Base-by-base conservation (phyloP, 345 rosid genomes). In the Theobroma cacao region DNA sequence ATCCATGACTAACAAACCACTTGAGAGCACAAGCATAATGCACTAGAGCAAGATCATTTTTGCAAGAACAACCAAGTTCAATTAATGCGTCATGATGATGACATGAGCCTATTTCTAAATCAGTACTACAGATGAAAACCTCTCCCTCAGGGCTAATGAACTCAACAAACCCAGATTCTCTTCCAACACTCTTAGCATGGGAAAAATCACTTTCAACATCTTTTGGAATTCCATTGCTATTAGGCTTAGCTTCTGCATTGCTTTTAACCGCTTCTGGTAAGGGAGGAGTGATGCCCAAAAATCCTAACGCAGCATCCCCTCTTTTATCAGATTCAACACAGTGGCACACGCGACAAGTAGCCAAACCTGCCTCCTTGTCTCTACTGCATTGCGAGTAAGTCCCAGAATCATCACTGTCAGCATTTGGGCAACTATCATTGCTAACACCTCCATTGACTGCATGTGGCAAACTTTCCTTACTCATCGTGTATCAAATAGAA, bases 1-100 rank as follows among this genome's bases (percentile, higher is more conserved):
- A 95, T 78, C 99, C 98, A 76, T 91, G 98, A 85, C 88, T 95
- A 67, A 95, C 90, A 84, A 95, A 95, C 99, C 99, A 95, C 81
- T 95, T 95, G 45, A 95, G 93, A 9, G 98, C 99, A 71, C 98
- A 95, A 3, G 98, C 92, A 77, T 93, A 95, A 79, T 93, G 99
- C 30, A 95, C 99, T 20, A 92, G 81, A 40, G 94, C 95, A 75
- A 95, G 97, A 81, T 95, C 98, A 52, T 80, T 91, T 86, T 92
- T 95, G 85, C 99, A 95, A 52, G 90, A 91, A 83, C 99, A 95
- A 36, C 99, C 99, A 63, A 95, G 99, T 85, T 89, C 97, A 79
- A 92, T 79, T 76, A 93, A 80, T 8, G 87, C 50, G 53, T 91
- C 92, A 66, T 82, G 87, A 47, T 82, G 85, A 63, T 60, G 82